Conservation (phyloP, 768 basidiomycete genomes). For the Arthromyces matolae region DNA sequence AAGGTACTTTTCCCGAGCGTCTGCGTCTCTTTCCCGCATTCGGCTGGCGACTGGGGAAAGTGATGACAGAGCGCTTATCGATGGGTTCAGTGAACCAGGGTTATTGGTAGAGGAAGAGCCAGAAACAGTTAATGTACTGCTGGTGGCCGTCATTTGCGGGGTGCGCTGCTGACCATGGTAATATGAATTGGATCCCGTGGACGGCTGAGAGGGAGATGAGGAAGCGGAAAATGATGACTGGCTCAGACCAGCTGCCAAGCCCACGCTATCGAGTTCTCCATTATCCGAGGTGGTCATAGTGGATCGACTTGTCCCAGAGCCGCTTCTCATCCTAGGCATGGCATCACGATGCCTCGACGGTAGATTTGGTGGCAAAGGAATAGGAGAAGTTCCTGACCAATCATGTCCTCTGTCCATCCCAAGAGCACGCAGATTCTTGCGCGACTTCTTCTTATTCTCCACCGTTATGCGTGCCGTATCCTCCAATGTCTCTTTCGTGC, state of each 20-base stretch:
- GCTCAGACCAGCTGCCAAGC: slow-evolving; percentile 37
- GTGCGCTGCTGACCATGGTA: slow-evolving; percentile 30
- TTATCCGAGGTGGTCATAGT: slow-evolving; percentile 76
- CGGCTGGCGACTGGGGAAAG: slow-evolving; percentile 77
- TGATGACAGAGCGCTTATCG: slow-evolving; percentile 38
- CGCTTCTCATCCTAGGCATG: slow-evolving; percentile 65
- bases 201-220: slow-evolving; percentile 60
- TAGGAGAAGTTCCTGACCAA: slow-evolving; percentile 43
- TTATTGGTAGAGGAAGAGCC: slow-evolving; percentile 29
- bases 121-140: slow-evolving; percentile 29
- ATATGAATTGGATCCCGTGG: slow-evolving; percentile 42
- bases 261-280: slow-evolving; percentile 53
- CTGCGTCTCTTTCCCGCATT: slow-evolving; percentile 80
- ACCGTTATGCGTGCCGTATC: slow-evolving; percentile 77
- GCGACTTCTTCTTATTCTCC: slow-evolving; percentile 74
- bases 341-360: slow-evolving; percentile 42
- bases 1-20: slow-evolving; percentile 85
- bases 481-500: slow-evolving; percentile 72
- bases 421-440: slow-evolving; percentile 69
- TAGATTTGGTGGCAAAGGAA: slow-evolving; percentile 39
- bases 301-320: slow-evolving; percentile 70
- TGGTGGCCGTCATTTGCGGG: slow-evolving; percentile 28
- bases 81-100: slow-evolving; percentile 31
- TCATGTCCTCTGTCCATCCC: slow-evolving; percentile 66
- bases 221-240: slow-evolving; percentile 56